Conservation (phyloP, 805 yeast species). For the Suhomyces tanzawaensis region DNA sequence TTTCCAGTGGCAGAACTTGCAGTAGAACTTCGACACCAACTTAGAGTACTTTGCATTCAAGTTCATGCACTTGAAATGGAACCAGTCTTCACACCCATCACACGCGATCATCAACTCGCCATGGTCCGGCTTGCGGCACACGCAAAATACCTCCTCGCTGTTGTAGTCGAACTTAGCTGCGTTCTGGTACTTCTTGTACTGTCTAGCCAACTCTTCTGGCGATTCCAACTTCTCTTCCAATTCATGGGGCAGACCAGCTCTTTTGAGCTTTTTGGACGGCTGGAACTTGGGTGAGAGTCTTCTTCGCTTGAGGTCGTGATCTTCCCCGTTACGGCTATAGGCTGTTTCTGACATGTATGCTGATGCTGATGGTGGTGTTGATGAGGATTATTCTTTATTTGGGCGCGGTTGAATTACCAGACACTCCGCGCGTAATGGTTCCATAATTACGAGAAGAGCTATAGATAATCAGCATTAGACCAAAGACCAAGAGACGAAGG, state of each 20-base stretch:
- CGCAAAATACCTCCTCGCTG: conserved; percentile 69
- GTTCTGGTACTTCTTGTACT: conserved; percentile 33
- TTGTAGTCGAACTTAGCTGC: conserved; percentile 44
- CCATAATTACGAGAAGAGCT: too few relatives aligned
- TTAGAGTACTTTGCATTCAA: conserved; percentile 49
- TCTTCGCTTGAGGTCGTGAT: background rate
- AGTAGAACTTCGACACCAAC: conserved; percentile 62
- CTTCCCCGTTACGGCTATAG: too few relatives aligned
- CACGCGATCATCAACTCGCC: conserved; percentile 91
- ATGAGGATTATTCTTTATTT: too few relatives aligned
- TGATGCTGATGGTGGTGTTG: too few relatives aligned
- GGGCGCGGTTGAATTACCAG: too few relatives aligned
- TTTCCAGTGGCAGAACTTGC: conserved; percentile 67
- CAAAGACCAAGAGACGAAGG: too few relatives aligned
- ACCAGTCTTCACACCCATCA: conserved; percentile 96
- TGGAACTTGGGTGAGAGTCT: background rate
- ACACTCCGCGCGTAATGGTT: too few relatives aligned
- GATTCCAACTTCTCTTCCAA: conserved; percentile 6
- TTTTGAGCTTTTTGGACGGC: background rate
- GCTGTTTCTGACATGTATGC: too few relatives aligned
- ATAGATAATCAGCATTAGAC: too few relatives aligned
- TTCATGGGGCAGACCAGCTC: background rate
- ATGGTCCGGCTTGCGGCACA: conserved; percentile 74
- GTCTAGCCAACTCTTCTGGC: conserved; percentile 32
- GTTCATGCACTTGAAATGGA: conserved; percentile 75